Base-by-base conservation (phyloP, 2,329 filamentous ascomycete genomes). In the Dactylonectria macrodidyma region DNA sequence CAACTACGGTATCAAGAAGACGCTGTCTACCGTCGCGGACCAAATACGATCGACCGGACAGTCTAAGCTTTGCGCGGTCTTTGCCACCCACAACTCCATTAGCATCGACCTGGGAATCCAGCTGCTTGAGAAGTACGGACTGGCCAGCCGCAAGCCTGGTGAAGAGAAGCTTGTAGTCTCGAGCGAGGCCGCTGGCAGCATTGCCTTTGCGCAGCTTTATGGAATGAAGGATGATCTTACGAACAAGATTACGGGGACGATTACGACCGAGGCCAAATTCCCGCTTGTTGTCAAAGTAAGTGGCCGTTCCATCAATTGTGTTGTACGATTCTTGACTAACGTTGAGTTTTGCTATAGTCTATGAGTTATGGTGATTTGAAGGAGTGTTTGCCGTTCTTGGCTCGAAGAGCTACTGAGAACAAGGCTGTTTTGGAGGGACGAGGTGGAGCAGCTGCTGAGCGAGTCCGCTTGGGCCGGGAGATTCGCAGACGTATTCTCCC, bases 361-460 rank as follows among this genome's bases (percentile, higher is more conserved):
- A 71, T 72, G 68, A 72, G 65, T n/a, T 72, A 72, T 8, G 68
- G 70, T 1, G 68, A 71, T 16, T 47, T 72, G 38, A 72, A 69
- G 46, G 70, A 72, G 33, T 67, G 68, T 47, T n/a, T 71, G 3
- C 68, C 66, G 0, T 72, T 71, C 36, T n/a, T 72, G 3, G 70
- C 66, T 12, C 52, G 70, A 36, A 38, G 70, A 26, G 68, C 68
- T 2, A 69, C 58, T 5, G 68, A 72, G 55, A 72, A 72, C 19
- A 72, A 72, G 26, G 68, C 66, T 26, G 57, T 72, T 5, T 62
- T 72, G 1, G 68, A 71, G 50, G 70, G 68, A 33, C 19, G 70
- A 48, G 70, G 70, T 9, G 70, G 70, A 55, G 68, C 68, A 33
- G 60, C 36, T 11, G 64, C 70, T 14, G 68, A 72, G 55, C 66